Conservation (phyloP, 345 rosid species). For the Mallotus nudiflorus region DNA sequence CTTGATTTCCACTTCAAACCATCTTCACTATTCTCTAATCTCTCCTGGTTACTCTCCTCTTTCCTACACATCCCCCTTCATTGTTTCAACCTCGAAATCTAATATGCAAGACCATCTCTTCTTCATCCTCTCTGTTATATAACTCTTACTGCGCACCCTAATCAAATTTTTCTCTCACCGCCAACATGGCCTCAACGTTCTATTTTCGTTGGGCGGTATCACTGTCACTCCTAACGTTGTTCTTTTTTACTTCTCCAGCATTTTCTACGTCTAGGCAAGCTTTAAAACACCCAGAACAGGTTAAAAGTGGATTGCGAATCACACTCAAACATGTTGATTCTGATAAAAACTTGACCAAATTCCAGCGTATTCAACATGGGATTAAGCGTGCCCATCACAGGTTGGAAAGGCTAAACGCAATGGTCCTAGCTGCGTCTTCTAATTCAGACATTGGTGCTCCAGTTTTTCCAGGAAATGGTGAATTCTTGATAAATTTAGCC, state of each 20-base stretch:
- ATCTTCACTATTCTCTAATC: slow-evolving; percentile 9
- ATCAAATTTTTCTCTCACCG: background rate
- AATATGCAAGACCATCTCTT: no score
- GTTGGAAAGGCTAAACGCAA: slow-evolving; percentile 49
- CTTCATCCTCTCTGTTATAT: background rate
- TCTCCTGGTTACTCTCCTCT: background rate
- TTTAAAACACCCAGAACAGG: background rate
- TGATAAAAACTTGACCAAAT: slow-evolving; percentile 70
- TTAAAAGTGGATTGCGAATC: slow-evolving; percentile 44
- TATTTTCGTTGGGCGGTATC: background rate
- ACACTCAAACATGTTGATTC: slow-evolving; percentile 65
- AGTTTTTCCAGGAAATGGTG: slow-evolving; percentile 68
- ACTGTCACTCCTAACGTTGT: background rate
- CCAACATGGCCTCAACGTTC: slow-evolving; percentile 20
- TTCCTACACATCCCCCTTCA: slow-evolving; percentile 3
- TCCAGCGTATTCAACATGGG: slow-evolving; percentile 66
- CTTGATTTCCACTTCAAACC: slow-evolving; percentile 22
- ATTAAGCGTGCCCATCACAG: slow-evolving; percentile 62
- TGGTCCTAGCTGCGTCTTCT: slow-evolving; percentile 39
- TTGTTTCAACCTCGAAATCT: background rate
- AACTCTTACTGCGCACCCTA: background rate
- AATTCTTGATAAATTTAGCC: slow-evolving; percentile 68
- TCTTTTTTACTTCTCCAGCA: background rate
- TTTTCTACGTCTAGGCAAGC: slow-evolving; percentile 35
- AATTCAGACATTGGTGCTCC: slow-evolving; percentile 41